Evolutionary conservation across 2,329 filamentous ascomycete species (phyloP).

Genomic region (Teratosphaeria epicoccoides): DNA sequence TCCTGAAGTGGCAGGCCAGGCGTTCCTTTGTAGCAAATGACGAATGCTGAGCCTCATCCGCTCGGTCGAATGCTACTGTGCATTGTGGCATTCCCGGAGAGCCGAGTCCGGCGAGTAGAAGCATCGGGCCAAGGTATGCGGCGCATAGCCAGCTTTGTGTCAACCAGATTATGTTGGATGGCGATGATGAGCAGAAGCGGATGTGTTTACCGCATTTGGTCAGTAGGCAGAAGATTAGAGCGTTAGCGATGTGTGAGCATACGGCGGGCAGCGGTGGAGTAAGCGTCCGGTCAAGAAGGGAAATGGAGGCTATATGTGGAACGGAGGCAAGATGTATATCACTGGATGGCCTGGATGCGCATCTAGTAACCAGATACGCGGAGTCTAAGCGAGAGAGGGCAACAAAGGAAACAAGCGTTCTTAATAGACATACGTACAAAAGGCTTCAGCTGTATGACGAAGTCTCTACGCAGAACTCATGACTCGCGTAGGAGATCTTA

Average conservation of each 20-base stretch:
- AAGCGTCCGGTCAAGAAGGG: slow-evolving; percentile 71
- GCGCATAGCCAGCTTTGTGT: slow-evolving; percentile 94
- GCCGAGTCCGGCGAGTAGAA: slow-evolving; percentile 71
- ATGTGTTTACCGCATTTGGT: slow-evolving; percentile 72
- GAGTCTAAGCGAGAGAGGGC: slow-evolving; percentile 75
- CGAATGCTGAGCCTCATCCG: no score
- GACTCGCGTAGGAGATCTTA: no score
- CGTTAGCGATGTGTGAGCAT: slow-evolving; percentile 89
- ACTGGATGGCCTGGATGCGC: slow-evolving; percentile 94
- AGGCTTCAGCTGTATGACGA: slow-evolving; percentile 78
- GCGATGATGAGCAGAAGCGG: slow-evolving; percentile 64
- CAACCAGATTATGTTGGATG: slow-evolving; percentile 91
- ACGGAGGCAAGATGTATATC: slow-evolving; percentile 98
- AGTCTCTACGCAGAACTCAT: no score
- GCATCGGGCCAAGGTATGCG: slow-evolving; percentile 79
- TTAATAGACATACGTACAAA: slow-evolving; percentile 62
- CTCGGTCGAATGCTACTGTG: no score
- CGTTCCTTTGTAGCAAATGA: no score
- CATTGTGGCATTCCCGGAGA: slow-evolving; percentile 95
- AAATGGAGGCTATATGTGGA: slow-evolving; percentile 73
- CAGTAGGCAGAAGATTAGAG: slow-evolving; percentile 70
- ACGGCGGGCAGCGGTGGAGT: slow-evolving; percentile 88
- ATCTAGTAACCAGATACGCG: slow-evolving; percentile 88
- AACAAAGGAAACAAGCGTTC: slow-evolving; percentile 91
- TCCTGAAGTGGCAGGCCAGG: no score